These are phyloP conservation scores for Neurospora sp. DNA, from an alignment of 495 filamentous ascomycete genomes.

Conservation along the genomic window DNA sequence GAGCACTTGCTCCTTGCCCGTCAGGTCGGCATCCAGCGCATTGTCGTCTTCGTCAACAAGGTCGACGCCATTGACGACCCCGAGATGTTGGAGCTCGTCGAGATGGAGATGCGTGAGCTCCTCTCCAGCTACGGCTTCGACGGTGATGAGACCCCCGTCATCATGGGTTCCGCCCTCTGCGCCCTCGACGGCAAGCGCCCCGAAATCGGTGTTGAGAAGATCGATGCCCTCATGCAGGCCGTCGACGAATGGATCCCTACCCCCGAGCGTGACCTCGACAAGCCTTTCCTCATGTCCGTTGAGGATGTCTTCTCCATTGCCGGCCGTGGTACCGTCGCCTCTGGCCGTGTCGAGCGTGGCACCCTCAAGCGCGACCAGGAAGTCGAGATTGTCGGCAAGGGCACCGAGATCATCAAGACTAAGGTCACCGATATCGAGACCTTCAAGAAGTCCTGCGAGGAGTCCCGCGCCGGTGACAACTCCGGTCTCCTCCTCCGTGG, in stretches of 20 bases:
- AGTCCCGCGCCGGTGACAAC: slow-evolving; percentile 92
- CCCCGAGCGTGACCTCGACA: slow-evolving; percentile 80
- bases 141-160: slow-evolving; percentile 91
- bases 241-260: slow-evolving; percentile 97
- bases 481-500: slow-evolving; percentile 95
- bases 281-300: slow-evolving; percentile 97
- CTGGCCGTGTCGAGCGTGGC: slow-evolving; percentile 95
- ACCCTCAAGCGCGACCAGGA: slow-evolving; percentile 82
- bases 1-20: slow-evolving; percentile 96
- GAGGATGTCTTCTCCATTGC: slow-evolving; percentile 98
- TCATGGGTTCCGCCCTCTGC: slow-evolving; percentile 93
- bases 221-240: slow-evolving; percentile 78
- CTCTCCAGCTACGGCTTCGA: slow-evolving; percentile 90
- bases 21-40: slow-evolving; percentile 93
- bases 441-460: slow-evolving; percentile 97
- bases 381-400: slow-evolving; percentile 86
- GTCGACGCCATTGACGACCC: slow-evolving; percentile 91
- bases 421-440: slow-evolving; percentile 99
- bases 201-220: slow-evolving; percentile 76
- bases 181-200: slow-evolving; percentile 80
- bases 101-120: slow-evolving; percentile 99
- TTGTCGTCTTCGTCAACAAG: slow-evolving; percentile 99
- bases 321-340: slow-evolving; percentile 93
- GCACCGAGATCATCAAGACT: slow-evolving; percentile 71
- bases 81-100: slow-evolving; percentile 99